Conservation (phyloP, 2,329 filamentous ascomycete genomes). For the Penicillium freii region DNA sequence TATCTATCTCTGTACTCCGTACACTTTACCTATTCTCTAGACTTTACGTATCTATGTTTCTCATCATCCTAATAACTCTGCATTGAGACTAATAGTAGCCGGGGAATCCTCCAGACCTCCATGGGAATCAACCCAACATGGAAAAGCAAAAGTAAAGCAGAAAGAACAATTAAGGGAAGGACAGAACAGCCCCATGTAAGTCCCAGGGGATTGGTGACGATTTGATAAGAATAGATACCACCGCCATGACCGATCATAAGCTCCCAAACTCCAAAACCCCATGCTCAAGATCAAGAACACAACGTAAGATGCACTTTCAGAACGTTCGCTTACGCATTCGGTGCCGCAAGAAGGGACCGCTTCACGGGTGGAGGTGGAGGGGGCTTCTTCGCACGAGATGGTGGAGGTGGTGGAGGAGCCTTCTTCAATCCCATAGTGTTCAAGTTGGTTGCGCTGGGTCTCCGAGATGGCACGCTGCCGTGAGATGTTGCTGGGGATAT, state of each 20-base stretch:
- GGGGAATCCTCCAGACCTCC: not conserved
- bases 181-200: not conserved
- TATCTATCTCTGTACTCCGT: not conserved
- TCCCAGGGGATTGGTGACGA: not conserved
- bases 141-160: not conserved
- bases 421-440: conserved; percentile 45
- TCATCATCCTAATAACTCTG: not conserved
- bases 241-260: not conserved
- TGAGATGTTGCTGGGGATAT: conserved; percentile 56
- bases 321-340: conserved; percentile 20
- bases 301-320: conserved; percentile 10
- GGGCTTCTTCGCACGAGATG: conserved; percentile 63
- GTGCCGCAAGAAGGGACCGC: conserved; percentile 42
- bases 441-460: conserved; percentile 50
- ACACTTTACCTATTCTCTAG: not conserved
- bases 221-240: conserved; percentile 7
- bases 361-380: conserved; percentile 65
- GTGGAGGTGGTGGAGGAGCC: conserved; percentile 62
- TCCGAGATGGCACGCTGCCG: conserved; percentile 52
- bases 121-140: not conserved
- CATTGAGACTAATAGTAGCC: not conserved
- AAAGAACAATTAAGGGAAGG: conserved; percentile 3
- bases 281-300: conserved; percentile 6
- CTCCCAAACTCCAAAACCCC: conserved; percentile 14
- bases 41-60: not conserved